Conservation (phyloP, 176 grass and related monocot species). For the Zoysia pacifica region DNA sequence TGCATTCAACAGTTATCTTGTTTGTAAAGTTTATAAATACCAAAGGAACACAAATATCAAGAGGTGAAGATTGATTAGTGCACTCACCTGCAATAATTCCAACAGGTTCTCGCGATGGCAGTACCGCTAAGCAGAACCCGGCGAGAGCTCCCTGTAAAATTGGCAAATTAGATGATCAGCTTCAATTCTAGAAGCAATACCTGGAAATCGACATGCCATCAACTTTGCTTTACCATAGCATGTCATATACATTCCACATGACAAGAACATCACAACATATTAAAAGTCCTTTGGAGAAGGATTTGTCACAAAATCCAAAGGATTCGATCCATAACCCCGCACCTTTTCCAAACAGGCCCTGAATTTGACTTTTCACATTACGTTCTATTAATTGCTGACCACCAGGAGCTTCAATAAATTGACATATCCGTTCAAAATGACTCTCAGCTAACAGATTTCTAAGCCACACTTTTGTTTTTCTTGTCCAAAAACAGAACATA, state of each 20-base stretch:
- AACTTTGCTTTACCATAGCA: neutral
- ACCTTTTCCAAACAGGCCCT: neutral
- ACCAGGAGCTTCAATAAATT: neutral
- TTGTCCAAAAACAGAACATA: constrained; percentile 39
- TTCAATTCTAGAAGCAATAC: neutral
- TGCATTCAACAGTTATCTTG: constrained; percentile 40
- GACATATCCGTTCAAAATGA: constrained; percentile 5
- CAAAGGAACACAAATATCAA: neutral
- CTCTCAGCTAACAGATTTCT: neutral
- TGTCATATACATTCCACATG: neutral
- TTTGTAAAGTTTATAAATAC: constrained; percentile 2
- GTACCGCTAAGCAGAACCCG: constrained; percentile 76
- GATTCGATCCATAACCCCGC: neutral
- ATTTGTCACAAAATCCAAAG: neutral
- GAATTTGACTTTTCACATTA: neutral
- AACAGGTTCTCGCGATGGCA: constrained; percentile 59
- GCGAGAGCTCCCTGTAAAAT: constrained; percentile 55
- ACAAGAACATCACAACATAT: neutral
- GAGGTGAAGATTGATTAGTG: neutral
- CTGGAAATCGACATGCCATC: neutral
- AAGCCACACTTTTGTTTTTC: neutral
- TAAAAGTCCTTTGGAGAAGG: neutral
- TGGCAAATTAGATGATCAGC: constrained; percentile 7
- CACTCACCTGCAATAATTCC: constrained; percentile 91
- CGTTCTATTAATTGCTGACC: neutral